Evolutionary conservation across 768 basidiomycete species (phyloP).

Genomic region (Dendrothele bispora): DNA sequence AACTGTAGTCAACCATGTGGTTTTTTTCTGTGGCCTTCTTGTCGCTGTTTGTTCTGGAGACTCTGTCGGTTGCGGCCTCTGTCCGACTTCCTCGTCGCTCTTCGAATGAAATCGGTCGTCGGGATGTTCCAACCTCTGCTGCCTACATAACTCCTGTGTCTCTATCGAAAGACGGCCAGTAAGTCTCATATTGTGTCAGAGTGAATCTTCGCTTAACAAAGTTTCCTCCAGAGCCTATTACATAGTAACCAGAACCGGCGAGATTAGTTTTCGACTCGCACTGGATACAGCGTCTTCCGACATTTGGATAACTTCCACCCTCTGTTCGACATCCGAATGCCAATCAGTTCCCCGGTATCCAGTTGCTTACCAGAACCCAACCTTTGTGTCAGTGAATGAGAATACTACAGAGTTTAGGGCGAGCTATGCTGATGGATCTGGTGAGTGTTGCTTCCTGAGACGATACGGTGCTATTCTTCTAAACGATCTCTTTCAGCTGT

Average conservation of each 20-base stretch:
- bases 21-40: not conserved
- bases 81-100: not conserved
- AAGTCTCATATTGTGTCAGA: constrained; percentile 18
- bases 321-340: constrained; percentile 57
- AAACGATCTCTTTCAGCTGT: constrained; percentile 41
- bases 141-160: constrained; percentile 38
- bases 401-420: constrained; percentile 62
- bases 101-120: not conserved
- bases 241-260: constrained; percentile 56
- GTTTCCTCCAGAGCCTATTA: constrained; percentile 60
- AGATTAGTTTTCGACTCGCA: constrained; percentile 64
- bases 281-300: constrained; percentile 77
- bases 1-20: constrained; percentile 1
- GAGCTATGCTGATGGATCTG: constrained; percentile 66
- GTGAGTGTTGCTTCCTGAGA: constrained; percentile 37
- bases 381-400: constrained; percentile 58
- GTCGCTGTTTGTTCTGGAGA: too few relatives aligned
- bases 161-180: constrained; percentile 47
- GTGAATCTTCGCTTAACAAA: constrained; percentile 6
- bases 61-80: too few relatives aligned
- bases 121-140: constrained; percentile 1
- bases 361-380: constrained; percentile 61
- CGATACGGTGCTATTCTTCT: not conserved
- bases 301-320: constrained; percentile 70
- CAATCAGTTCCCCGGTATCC: constrained; percentile 67